Evolutionary conservation across 192 early-diverging fungal genomes (phyloP).

Genomic region (Diversispora epigaea): DNA sequence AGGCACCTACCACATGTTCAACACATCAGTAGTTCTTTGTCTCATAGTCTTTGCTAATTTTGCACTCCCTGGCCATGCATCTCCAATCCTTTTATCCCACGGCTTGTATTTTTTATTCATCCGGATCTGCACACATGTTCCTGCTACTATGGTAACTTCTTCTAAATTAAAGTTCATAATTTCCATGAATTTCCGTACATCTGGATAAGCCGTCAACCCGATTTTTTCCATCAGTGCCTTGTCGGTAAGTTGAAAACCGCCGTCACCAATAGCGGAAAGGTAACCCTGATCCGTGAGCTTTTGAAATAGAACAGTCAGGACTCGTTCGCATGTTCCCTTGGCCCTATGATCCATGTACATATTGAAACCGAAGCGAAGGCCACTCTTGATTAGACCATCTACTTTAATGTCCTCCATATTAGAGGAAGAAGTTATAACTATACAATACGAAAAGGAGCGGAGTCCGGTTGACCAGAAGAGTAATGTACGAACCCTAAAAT

Average conservation of each 20-base stretch:
- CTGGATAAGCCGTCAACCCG: conserved; percentile 4
- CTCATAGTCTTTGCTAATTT: neutral
- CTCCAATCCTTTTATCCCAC: conserved; percentile 12
- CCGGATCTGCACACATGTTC: conserved; percentile 16
- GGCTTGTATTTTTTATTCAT: conserved; percentile 12
- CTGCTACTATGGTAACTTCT: neutral
- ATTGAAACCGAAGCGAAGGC: neutral
- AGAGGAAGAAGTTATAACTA: too few species aligned
- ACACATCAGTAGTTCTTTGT: conserved; percentile 10
- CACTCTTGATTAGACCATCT: conserved; percentile 12
- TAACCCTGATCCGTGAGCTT: conserved; percentile 8
- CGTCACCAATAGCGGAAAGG: neutral
- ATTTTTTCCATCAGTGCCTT: conserved; percentile 1
- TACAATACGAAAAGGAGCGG: too few species aligned
- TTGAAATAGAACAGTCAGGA: conserved; percentile 6
- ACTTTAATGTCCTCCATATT: neutral
- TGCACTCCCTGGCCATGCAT: neutral
- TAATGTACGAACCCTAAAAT: too few species aligned
- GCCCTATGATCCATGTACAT: conserved; percentile 12
- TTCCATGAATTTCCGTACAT: neutral
- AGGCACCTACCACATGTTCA: neutral
- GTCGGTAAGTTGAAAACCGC: conserved; percentile 11
- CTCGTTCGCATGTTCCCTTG: conserved; percentile 4
- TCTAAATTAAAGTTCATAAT: conserved; percentile 2
- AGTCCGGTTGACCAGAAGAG: too few species aligned